Base-by-base conservation (phyloP, 768 basidiomycete species). In the Lactarius quietus region DNA sequence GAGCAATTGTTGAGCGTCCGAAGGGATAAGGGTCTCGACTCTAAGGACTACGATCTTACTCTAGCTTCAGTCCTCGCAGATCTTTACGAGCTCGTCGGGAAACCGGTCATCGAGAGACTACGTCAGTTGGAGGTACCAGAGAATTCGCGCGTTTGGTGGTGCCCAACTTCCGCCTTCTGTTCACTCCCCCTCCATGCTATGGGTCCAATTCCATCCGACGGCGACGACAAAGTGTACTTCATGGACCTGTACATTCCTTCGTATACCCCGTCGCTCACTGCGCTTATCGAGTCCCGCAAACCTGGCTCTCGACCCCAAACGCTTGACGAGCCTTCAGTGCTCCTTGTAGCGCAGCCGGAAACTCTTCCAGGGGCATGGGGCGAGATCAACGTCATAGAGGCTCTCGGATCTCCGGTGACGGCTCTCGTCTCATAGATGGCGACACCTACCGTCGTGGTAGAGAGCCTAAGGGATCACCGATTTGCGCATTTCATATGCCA, bases 161-260 rank as follows among this genome's bases (percentile, higher is more conserved):
- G 33, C 33, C 33, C 33, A 8, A 33, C 33, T 4, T 33, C 33
- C 33, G 8, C 20, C 2, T 53, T 61, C 28, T 53, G 60, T 20
- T 53, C 52, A 15, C 60, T 61, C 18, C 60, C 60, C 1, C 52
- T 61, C 3, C 60, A 61, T 6, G 60, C 60, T 17, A 61, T 61
- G 51, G 60, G 60, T 8, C 60, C 60, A 29, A 61, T 61, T 14
- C 28, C 52, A 8, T 61, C 60, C 17, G 51, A 31, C 10, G 12
- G 1, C 3, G 35, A 26, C 18, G 1, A 26, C 5, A 8, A 9
- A 18, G 35, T 8, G 20, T 61, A 61, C 33, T 8, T 33, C 33
- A 33, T 33, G 33, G 33, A 33, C 33, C 33, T 33, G 33, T 33
- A 33, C 33, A 29, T 61, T 61, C 20, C 36, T 36, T 36, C 36